A percentile compares a stretch with the other conserved stretches of the same genome.
These are phyloP conservation scores for Colletotrichum sublineola DNA, from an alignment of 2,329 filamentous ascomycete species.

Conservation along the genomic window DNA sequence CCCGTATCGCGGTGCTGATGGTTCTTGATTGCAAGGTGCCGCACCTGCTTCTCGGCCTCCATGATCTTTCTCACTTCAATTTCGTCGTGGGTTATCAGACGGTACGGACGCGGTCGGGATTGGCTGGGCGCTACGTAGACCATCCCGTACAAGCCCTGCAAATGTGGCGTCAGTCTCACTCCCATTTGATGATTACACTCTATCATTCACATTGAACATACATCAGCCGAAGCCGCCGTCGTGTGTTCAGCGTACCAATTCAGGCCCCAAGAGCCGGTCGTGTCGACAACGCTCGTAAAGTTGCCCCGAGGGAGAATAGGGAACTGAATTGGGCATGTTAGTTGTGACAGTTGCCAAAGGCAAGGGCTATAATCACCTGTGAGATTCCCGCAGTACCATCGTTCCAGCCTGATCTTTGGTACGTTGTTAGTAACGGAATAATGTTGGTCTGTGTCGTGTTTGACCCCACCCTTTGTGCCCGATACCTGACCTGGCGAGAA, in stretches of 20 bases:
- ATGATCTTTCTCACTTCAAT: slow-evolving; percentile 27
- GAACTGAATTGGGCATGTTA: neutral
- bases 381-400: slow-evolving; percentile 31
- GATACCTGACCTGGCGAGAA: slow-evolving; percentile 26
- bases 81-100: slow-evolving; percentile 23
- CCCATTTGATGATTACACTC: neutral
- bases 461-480: slow-evolving; percentile 27
- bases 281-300: slow-evolving; percentile 32
- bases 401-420: slow-evolving; percentile 34
- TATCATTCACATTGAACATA: neutral
- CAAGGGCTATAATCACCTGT: neutral
- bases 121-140: slow-evolving; percentile 33
- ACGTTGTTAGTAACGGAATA: neutral
- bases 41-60: slow-evolving; percentile 30
- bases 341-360: neutral
- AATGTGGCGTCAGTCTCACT: neutral
- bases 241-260: slow-evolving; percentile 38
- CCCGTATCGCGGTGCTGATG: slow-evolving; percentile 38
- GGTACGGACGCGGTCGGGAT: slow-evolving; percentile 29
- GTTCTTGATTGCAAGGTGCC: slow-evolving; percentile 36
- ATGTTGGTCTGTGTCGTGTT: no score
- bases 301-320: slow-evolving; percentile 34
- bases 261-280: slow-evolving; percentile 27
- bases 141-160: slow-evolving; percentile 37
- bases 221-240: slow-evolving; percentile 31